Base-by-base conservation (phyloP, 2,329 filamentous ascomycete genomes). In the Aspergillus uvarum region DNA sequence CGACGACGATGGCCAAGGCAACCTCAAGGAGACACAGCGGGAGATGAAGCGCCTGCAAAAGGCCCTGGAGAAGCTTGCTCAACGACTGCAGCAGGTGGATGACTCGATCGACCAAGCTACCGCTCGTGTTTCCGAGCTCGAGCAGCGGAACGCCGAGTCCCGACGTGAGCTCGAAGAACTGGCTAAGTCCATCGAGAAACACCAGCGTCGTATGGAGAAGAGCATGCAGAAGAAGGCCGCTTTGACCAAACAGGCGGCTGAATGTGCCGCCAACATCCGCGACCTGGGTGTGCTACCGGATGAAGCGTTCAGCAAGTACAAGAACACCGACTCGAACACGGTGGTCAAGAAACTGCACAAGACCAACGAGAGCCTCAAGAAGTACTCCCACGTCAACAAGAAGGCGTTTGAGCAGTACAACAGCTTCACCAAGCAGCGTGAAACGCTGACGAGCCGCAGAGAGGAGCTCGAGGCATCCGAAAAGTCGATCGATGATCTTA, bases 341-440 rank as follows among this genome's bases (percentile, higher is more conserved):
- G 90, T 94, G 56, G 82, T 83, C 56, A 85, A 84, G 70, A 88
- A 89, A 59, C 85, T 98, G 24, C 92, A 95, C 78, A 96, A 93
- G 71, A 92, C 94, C 70, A 96, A 96, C 64, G 91, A 96, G 68
- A 88, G 90, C 0, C 82, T 98, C 57, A 98, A 98, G 80, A 96
- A 97, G 74, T 98, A 95, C 79, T 92, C 92, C 58, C 92, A 97
- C 70, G 93, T 99, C 79, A 99, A 99, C 85, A 99, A 98, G 80
- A 98, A 99, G 79, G 95, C 95, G 0, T 96, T 98, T 73, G 96
- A 99, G 77, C 95, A 99, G 76, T 99, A 98, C 81, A 96, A 94
- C 79, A 96, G 89, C 79, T 99, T 98, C 75, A 97, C 94, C 7
- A 90, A 88, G 54, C 92, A 97, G 77, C 89, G 96, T 59, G 93